phyloP scores from a whole-genome alignment of 495 filamentous ascomycete species.

The Lophiotrema nucula region DNA sequence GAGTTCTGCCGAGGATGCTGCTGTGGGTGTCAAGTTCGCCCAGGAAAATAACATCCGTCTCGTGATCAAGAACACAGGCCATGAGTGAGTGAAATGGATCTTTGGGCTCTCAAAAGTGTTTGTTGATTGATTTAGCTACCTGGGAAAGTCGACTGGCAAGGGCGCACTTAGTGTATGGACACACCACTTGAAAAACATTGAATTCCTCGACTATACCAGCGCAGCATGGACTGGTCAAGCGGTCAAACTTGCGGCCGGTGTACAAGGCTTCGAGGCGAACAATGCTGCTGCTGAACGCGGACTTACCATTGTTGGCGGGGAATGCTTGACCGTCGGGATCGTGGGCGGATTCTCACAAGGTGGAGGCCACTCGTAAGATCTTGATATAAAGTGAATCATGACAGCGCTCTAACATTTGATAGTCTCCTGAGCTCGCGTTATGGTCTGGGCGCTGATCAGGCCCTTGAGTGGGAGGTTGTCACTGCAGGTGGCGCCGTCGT shows the following conservation, averaged over 20 bases:
- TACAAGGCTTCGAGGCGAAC: constrained; percentile 50
- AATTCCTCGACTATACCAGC: constrained; percentile 12
- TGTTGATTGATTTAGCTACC: not conserved
- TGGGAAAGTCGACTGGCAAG: constrained; percentile 23
- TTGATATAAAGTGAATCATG: not conserved
- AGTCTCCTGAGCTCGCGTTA: constrained; percentile 44
- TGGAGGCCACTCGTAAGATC: constrained; percentile 48
- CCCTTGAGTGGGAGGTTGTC: constrained; percentile 42
- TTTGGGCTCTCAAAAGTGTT: not conserved
- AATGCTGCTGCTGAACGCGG: constrained; percentile 42
- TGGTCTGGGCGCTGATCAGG: constrained; percentile 56
- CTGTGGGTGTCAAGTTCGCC: constrained; percentile 54
- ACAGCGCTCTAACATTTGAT: not conserved
- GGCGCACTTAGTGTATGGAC: constrained; percentile 23
- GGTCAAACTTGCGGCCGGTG: constrained; percentile 50
- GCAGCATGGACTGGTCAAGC: constrained; percentile 46
- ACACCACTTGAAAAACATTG: constrained; percentile 14
- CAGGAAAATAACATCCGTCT: constrained; percentile 21
- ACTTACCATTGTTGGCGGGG: constrained; percentile 50
- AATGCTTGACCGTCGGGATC: constrained; percentile 44
- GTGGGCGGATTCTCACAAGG: constrained; percentile 55
- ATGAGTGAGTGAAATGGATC: constrained; percentile 16
- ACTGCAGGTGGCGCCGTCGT: constrained; percentile 24
- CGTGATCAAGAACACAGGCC: constrained; percentile 28
- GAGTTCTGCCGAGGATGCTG: constrained; percentile 44